phyloP scores from a whole-genome alignment of 2,329 filamentous ascomycete species.

The Colletotrichum sidae region DNA sequence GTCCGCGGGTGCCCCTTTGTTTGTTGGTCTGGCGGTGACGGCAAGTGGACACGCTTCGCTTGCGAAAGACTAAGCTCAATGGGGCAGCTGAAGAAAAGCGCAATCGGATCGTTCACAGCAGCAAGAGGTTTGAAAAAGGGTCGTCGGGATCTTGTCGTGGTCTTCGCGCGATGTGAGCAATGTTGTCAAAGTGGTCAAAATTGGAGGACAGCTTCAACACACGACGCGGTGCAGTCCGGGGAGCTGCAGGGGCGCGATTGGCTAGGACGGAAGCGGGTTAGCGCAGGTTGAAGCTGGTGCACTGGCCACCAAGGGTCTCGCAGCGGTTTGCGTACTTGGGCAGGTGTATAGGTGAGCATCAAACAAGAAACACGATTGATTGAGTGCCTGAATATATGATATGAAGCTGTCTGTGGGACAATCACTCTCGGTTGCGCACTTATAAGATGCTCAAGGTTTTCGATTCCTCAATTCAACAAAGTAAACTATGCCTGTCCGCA shows the following conservation, averaged over 20 bases:
- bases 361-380: too few species aligned
- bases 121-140: not conserved
- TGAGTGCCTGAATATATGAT: too few species aligned
- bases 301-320: constrained; percentile 31
- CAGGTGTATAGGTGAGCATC: too few species aligned
- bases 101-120: too few species aligned
- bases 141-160: constrained; percentile 22
- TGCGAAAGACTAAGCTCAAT: not conserved
- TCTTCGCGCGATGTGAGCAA: constrained; percentile 10
- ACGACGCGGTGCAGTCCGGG: constrained; percentile 38
- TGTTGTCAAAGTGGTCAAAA: constrained; percentile 33
- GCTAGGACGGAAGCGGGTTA: constrained; percentile 34
- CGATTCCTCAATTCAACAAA: constrained; percentile 20
- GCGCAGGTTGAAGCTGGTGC: constrained; percentile 29
- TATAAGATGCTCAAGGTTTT: not conserved
- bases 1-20: constrained; percentile 30
- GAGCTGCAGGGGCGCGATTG: constrained; percentile 40
- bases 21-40: constrained; percentile 36
- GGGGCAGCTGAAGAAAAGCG: too few species aligned
- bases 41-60: constrained; percentile 25
- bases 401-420: rapidly evolving
- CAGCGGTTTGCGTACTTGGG: not conserved
- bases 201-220: constrained; percentile 38
- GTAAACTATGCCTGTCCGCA: constrained; percentile 27
- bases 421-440: too few species aligned